Base-by-base conservation (phyloP, 2,329 filamentous ascomycete genomes). In the Neoascochyta sp. region DNA sequence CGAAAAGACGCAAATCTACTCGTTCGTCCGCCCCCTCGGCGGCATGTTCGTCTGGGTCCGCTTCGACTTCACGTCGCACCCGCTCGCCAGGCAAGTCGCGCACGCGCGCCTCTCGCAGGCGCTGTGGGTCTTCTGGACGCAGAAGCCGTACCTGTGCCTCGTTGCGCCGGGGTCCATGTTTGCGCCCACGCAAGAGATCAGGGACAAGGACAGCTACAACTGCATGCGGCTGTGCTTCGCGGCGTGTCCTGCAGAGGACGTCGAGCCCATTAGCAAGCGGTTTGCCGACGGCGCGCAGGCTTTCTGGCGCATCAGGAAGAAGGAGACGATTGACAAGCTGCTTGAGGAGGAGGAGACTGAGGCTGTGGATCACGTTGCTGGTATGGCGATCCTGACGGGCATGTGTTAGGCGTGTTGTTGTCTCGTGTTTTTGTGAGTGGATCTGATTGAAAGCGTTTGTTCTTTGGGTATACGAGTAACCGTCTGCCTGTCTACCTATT, bases 11-110 rank as follows among this genome's bases (percentile, higher is more conserved):
- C 72, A 74, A 38, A 74, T 94, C 45, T 85, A 81, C 61, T 76
- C 80, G 24, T 95, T 93, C 55, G 65, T 75, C 46, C 87, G 84
- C 73, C 88, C 89, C 1, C 76, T 83, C 16, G 89, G 81, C 19
- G 89, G 89, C 54, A 95, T 95, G 88, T 95, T 95, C 61, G 64
- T 93, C 33, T 95, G 89, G 89, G 52, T 94, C 3, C 73, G 76
- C 33, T 65, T 92, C 39, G 73, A 79, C 55, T 83, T 88, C 48
- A 75, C 82, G 32, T 68, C 70, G 2, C 88, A 95, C 54, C 86
- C 86, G 9, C 71, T 94, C 9, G 80, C 70, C 57, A 60, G 62
- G 15, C 57, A 67, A 22, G 61, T 76, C 20, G 65, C 83, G 12
- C 65, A 73, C 27, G 70, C 73, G 7, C 66, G 70, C 14, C 70